Base-by-base conservation (phyloP, 805 yeast genomes). In the Myxozyma melibiosi region DNA sequence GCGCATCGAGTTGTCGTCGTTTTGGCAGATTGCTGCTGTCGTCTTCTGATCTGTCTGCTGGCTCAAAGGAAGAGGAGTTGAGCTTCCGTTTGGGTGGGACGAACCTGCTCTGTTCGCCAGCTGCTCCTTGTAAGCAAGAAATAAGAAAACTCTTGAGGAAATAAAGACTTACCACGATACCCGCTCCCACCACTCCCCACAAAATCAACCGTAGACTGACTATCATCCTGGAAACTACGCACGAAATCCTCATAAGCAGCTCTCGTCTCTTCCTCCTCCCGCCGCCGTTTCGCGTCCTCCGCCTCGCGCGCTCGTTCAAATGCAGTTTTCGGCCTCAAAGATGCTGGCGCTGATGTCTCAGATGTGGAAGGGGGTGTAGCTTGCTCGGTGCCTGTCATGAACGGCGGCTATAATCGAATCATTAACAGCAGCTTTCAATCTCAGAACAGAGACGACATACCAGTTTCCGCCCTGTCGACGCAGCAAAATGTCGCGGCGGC, bases 241-340 rank as follows among this genome's bases (percentile, higher is more conserved):
- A 57, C 62, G 48, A 59, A 59, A n/a, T 53, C 58, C 16, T 57
- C 61, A 18, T 53, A 51, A n/a, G 56, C 63, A 3, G 55, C 55
- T 37, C 27, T 25, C 9, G 58, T 53, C 34, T 59, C 63, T 20
- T 42, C 51, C 27, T 47, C 58, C 30, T 53, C 55, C 42, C 38
- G 27, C 22, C 27, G 18, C 16, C 53, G 30, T 22, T 35, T 31
- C 34, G 38, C 58, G 33, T 52, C 55, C 34, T 57, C 62, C 14
- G 48, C 51, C 20, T 53, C 55, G 13, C 46, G 18, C 18, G 58
- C 58, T 13, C 55, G 33, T 33, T 59, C 63, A 31, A 57, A 57
- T 35, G 61, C 51, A 8, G 62, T 14, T 37, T 45, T 48, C 37
- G 35, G 13, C 20, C 35, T 9, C 14, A 37, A 11, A 16, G 48